Evolutionary conservation across 2,329 filamentous ascomycete species (phyloP).

Genomic region (Malbranchea zuffiana): DNA sequence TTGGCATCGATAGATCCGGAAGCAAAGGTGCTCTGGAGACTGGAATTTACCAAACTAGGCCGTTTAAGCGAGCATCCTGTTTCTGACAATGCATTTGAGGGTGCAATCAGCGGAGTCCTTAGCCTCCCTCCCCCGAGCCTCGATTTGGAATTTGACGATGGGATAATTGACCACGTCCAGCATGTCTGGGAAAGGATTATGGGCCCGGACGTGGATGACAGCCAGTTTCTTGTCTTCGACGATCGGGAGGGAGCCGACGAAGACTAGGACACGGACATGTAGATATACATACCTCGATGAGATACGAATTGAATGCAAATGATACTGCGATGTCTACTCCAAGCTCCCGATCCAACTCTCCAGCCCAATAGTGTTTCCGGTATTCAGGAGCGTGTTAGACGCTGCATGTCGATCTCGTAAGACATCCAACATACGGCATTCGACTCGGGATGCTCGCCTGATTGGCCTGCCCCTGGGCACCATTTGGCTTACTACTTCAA

Average conservation of each 20-base stretch:
- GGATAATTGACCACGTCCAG: conserved; percentile 54
- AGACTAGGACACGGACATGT: too few species aligned
- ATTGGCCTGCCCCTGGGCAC: too few species aligned
- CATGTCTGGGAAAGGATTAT: conserved; percentile 58
- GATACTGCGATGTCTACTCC: too few species aligned
- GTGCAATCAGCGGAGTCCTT: conserved; percentile 38
- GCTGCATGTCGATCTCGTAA: too few species aligned
- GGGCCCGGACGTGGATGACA: conserved; percentile 40
- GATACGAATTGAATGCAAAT: too few species aligned
- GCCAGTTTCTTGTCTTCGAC: conserved; percentile 65
- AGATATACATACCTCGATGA: too few species aligned
- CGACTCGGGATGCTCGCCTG: too few species aligned
- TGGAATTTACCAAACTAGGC: conserved; percentile 42
- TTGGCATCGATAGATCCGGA: conserved; percentile 27
- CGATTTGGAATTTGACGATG: conserved; percentile 65
- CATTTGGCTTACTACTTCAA: too few species aligned
- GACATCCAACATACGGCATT: too few species aligned
- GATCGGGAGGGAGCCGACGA: conserved; percentile 55
- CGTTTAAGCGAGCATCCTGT: conserved; percentile 13
- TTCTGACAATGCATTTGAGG: conserved; percentile 12
- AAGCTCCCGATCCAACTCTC: too few species aligned
- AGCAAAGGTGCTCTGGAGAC: conserved; percentile 41
- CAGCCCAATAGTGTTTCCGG: too few species aligned
- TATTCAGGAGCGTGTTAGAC: too few species aligned
- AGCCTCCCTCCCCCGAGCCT: conserved; percentile 49